Evolutionary conservation across 805 yeast species (phyloP), one percentile per base, ranked within the genome.

Genomic region (Pichia cabralensis): DNA sequence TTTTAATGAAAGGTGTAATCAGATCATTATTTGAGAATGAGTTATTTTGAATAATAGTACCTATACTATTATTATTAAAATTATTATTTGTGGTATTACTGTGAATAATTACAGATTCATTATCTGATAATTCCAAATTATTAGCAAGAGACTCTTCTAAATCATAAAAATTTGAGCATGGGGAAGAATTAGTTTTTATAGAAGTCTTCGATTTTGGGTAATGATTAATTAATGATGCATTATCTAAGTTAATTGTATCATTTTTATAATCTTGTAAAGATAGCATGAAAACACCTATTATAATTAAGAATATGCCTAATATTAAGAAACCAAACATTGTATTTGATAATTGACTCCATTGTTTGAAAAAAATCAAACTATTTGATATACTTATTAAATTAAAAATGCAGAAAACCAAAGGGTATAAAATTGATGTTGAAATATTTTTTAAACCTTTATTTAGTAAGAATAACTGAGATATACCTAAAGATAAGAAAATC

Each of bases 341-440:
- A 8, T 45, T 39, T 3, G 60, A 45, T 12, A 71, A 50, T 9
- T 55, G 49, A 8, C 53, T 50, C 44, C 76, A 60, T 47, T 76
- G 83, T 29, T 67, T 56, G 39, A 68, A 70, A 47, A 74, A 68
- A 7, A 80, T 62, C 27, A 81, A 55, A 13, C 81, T 77, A 55
- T 83, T 83, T 41, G 74, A 60, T 23, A 77, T 69, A 44, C 80
- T 79, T 39, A 71, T 64, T 32, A 82, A 59, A 60, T 83, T 86
- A 62, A 80, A 85, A 29, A 83, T 73, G 56, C 92, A 79, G 54
- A 86, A 86, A 22, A 86, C 81, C 42, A 86, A 60, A 1, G 96
- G 96, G 50, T 85, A 86, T 22, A 86, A 62, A 13, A 84, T 68
- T 2, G 89, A 74, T 0, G 95, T 82, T 34, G 85, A 76, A 27